These are phyloP conservation scores for Lachnum nothofagi DNA, from an alignment of 2,329 filamentous ascomycete species.

Conservation along the genomic window DNA sequence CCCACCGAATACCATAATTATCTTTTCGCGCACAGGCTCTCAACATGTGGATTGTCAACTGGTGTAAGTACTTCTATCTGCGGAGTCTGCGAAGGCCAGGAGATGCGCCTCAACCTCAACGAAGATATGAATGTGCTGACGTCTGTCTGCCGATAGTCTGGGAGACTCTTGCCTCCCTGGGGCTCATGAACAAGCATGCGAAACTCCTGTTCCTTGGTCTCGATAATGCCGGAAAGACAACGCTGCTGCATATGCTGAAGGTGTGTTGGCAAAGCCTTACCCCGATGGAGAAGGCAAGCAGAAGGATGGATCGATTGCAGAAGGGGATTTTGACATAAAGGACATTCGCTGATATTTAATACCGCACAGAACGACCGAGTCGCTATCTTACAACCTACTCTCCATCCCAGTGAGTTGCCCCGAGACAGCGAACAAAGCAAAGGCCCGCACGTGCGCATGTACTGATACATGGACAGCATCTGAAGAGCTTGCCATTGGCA, in stretches of 20 bases:
- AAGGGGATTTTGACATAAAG: neutral
- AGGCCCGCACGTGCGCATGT: conserved; percentile 15
- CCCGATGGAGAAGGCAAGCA: neutral
- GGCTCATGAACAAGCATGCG: conserved; percentile 90
- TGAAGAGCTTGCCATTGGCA: conserved; percentile 87
- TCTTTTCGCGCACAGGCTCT: conserved; percentile 1
- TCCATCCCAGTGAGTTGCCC: conserved; percentile 69
- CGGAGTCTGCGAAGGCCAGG: neutral
- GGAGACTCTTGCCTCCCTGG: conserved; percentile 81
- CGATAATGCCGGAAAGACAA: conserved; percentile 93
- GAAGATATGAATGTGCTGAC: conserved; percentile 30
- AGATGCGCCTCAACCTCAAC: neutral
- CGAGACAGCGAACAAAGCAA: neutral
- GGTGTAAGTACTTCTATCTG: conserved; percentile 64
- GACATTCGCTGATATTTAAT: conserved; percentile 17
- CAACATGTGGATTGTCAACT: conserved; percentile 88
- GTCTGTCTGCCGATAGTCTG: conserved; percentile 57
- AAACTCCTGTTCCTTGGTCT: conserved; percentile 91
- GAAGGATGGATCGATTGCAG: conserved; percentile 3
- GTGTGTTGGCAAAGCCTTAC: conserved; percentile 42
- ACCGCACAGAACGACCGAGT: conserved; percentile 75
- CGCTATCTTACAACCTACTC: conserved; percentile 81
- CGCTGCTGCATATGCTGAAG: conserved; percentile 92
- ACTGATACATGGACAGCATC: conserved; percentile 53
- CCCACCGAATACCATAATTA: neutral